Percentiles rank a stretch among this genome's conserved stretches.
Evolutionary conservation across 148 eudicot genomes (phyloP).

Genomic region (Chenopodium formosanum): DNA sequence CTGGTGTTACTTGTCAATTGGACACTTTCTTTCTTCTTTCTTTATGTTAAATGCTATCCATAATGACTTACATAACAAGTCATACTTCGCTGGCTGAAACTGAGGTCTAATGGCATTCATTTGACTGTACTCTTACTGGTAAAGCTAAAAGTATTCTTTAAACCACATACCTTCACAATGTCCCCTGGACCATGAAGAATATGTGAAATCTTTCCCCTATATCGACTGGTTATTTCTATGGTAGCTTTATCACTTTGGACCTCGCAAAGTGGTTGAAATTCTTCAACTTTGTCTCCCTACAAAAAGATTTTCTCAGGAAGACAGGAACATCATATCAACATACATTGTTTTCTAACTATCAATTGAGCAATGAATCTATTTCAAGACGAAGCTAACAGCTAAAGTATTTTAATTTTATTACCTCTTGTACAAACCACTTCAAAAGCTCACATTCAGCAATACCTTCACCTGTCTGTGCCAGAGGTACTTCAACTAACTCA

Average conservation of each 20-base stretch:
- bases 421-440: slow-evolving; percentile 90
- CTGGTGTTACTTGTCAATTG: neutral
- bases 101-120: neutral
- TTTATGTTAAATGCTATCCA: neutral
- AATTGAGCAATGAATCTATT: neutral
- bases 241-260: slow-evolving; percentile 99
- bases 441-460: slow-evolving; percentile 92
- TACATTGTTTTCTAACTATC: neutral
- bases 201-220: slow-evolving; percentile 69
- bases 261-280: slow-evolving; percentile 95
- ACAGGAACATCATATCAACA: neutral
- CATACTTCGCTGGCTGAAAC: neutral
- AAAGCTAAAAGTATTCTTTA: neutral
- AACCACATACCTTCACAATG: slow-evolving; percentile 70
- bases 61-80: neutral
- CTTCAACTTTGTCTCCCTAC: slow-evolving; percentile 88
- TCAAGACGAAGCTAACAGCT: neutral
- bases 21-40: neutral
- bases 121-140: neutral
- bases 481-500: slow-evolving; percentile 75
- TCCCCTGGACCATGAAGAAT: slow-evolving; percentile 77
- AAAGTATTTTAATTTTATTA: slow-evolving; percentile 19
- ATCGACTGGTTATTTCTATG: slow-evolving; percentile 95
- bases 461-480: slow-evolving; percentile 95
- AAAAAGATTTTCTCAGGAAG: slow-evolving; percentile 4